Evolutionary conservation across 1,284 basidiomycete species (phyloP).

Genomic region (Leccinum cinnamomeum): DNA sequence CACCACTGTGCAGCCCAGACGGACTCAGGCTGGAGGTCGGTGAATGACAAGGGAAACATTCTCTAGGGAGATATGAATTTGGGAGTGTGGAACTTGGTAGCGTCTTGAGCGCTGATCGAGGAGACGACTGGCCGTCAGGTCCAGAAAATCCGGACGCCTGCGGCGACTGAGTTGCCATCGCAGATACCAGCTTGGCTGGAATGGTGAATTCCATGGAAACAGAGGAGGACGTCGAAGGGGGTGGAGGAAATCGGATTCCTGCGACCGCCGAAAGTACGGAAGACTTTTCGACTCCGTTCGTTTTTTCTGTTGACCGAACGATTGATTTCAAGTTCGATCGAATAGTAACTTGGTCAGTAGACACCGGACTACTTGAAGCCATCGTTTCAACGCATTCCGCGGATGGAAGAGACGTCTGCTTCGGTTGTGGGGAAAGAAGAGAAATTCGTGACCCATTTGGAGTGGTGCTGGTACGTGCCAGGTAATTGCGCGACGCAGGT

Average conservation of each 20-base stretch:
- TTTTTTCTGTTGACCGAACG: conserved; percentile 24
- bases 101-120: conserved; percentile 22
- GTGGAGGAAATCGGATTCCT: conserved; percentile 5
- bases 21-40: conserved; percentile 10
- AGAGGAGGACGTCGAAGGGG: conserved; percentile 23
- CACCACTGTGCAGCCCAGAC: conserved; percentile 14
- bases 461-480: background rate
- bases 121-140: background rate
- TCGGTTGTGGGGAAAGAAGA: conserved; percentile 25
- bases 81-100: conserved; percentile 11
- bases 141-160: background rate
- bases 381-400: conserved; percentile 18
- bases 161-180: conserved; percentile 28
- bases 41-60: conserved; percentile 2
- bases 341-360: background rate
- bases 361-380: background rate
- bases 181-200: conserved; percentile 30
- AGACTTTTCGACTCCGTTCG: background rate
- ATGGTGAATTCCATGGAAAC: conserved; percentile 28
- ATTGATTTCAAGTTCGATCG: conserved; percentile 29
- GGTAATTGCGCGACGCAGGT: conserved; percentile 16
- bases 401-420: conserved; percentile 27
- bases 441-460: conserved; percentile 22
- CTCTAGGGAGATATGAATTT: conserved; percentile 15
- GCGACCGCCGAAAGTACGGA: conserved; percentile 13